Conservation (phyloP, 176 grass and related monocot genomes). For the Oryza brachyantha region DNA sequence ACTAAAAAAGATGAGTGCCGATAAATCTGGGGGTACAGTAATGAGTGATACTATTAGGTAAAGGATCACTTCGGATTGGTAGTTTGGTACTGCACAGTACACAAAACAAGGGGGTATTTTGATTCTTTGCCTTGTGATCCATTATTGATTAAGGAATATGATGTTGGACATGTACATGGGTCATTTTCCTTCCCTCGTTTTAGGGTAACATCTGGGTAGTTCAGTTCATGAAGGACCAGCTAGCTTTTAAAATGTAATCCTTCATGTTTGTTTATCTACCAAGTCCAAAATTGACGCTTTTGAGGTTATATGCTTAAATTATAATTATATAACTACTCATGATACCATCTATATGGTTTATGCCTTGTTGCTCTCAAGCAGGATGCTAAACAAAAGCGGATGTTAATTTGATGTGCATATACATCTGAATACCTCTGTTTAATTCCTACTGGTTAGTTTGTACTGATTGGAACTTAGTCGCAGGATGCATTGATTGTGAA, state of each 20-base stretch:
- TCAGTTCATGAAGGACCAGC: background rate
- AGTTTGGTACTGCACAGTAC: background rate
- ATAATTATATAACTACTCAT: background rate
- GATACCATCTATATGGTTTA: background rate
- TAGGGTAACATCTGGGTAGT: background rate
- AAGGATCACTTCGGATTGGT: background rate
- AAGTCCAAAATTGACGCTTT: background rate
- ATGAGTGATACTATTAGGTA: background rate
- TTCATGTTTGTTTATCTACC: background rate
- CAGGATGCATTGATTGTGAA: conserved; percentile 62
- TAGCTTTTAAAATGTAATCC: background rate
- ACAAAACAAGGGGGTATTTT: background rate
- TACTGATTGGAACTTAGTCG: conserved; percentile 23
- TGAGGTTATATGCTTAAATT: background rate
- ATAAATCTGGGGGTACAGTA: background rate
- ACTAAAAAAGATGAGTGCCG: background rate
- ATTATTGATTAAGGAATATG: too few species aligned
- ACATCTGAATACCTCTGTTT: background rate
- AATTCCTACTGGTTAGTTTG: background rate
- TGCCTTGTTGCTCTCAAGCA: background rate
- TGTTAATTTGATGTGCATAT: background rate
- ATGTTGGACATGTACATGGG: conserved; percentile 13
- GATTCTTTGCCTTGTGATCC: conserved; percentile 10
- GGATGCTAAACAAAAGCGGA: background rate
- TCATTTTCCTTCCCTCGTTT: background rate